These are phyloP conservation scores for Ceratocystis lukuohia DNA, from an alignment of 2,329 filamentous ascomycete species.

Conservation along the genomic window DNA sequence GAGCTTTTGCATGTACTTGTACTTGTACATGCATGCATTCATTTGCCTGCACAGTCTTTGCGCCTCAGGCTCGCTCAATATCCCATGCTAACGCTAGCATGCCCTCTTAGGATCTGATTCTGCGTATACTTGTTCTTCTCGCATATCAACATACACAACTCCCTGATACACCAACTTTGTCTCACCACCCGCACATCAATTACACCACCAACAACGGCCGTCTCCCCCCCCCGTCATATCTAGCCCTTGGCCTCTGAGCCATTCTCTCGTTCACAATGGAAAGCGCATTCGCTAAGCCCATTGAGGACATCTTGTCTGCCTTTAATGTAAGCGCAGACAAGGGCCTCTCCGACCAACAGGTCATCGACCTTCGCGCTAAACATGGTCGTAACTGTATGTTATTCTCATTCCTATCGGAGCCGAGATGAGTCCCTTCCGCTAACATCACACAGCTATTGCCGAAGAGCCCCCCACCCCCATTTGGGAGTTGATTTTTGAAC, in stretches of 20 bases:
- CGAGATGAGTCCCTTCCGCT: not conserved
- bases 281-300: constrained; percentile 46
- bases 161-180: constrained; percentile 1
- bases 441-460: constrained; percentile 36
- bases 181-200: not conserved
- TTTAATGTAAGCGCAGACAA: constrained; percentile 42
- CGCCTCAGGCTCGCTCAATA: not conserved
- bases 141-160: not conserved
- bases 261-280: constrained; percentile 37
- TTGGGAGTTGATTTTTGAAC: constrained; percentile 93
- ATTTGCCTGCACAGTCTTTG: not conserved
- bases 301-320: constrained; percentile 43
- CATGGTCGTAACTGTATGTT: constrained; percentile 51
- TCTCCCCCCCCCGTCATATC: not conserved
- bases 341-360: constrained; percentile 48
- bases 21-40: not conserved
- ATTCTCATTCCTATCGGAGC: too few species aligned
- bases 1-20: not conserved
- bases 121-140: constrained; percentile 16
- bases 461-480: constrained; percentile 93
- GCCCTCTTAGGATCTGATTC: constrained; percentile 4
- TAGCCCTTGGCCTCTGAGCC: constrained; percentile 9
- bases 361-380: constrained; percentile 41
- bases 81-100: not conserved
- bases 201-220: not conserved